These are phyloP conservation scores for Collariella sp. DNA, from an alignment of 495 filamentous ascomycete genomes.

Conservation along the genomic window DNA sequence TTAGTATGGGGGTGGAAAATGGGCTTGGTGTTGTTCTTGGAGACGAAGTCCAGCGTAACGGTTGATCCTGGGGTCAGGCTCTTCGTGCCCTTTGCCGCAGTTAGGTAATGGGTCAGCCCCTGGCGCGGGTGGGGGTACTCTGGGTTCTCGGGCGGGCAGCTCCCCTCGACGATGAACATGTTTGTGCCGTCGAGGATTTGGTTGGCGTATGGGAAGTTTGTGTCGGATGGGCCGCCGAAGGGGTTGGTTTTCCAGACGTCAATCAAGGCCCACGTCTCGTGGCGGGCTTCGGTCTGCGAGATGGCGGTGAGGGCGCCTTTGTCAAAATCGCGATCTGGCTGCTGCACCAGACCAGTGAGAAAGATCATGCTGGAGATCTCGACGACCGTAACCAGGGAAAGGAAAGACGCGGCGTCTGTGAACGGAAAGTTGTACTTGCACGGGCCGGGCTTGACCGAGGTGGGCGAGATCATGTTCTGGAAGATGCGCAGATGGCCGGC, in stretches of 20 bases:
- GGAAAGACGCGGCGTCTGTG: constrained; percentile 30
- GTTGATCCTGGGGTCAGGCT: constrained; percentile 36
- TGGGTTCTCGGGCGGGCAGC: constrained; percentile 43
- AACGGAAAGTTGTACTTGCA: constrained; percentile 43
- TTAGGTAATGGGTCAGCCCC: constrained; percentile 33
- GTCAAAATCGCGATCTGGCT: constrained; percentile 29
- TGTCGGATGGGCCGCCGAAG: constrained; percentile 44
- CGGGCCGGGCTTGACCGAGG: constrained; percentile 44
- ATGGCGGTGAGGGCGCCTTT: constrained; percentile 42
- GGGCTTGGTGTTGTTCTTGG: constrained; percentile 32
- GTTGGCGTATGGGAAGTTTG: constrained; percentile 46
- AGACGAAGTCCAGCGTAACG: constrained; percentile 36
- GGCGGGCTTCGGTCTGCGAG: constrained; percentile 41
- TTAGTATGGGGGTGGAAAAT: constrained; percentile 27
- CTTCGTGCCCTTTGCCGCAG: constrained; percentile 28
- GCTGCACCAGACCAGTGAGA: constrained; percentile 42
- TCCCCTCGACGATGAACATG: constrained; percentile 39
- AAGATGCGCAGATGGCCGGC: constrained; percentile 50
- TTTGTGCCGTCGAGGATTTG: constrained; percentile 46
- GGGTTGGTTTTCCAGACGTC: constrained; percentile 43
- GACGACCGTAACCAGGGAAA: constrained; percentile 40
- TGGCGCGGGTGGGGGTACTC: constrained; percentile 41
- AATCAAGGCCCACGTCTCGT: constrained; percentile 44
- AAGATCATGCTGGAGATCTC: constrained; percentile 49
- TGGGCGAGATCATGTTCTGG: constrained; percentile 43